Evolutionary conservation across 768 basidiomycete species (phyloP), one percentile per base, ranked within the genome.

Genomic region (Trametes elegans): DNA sequence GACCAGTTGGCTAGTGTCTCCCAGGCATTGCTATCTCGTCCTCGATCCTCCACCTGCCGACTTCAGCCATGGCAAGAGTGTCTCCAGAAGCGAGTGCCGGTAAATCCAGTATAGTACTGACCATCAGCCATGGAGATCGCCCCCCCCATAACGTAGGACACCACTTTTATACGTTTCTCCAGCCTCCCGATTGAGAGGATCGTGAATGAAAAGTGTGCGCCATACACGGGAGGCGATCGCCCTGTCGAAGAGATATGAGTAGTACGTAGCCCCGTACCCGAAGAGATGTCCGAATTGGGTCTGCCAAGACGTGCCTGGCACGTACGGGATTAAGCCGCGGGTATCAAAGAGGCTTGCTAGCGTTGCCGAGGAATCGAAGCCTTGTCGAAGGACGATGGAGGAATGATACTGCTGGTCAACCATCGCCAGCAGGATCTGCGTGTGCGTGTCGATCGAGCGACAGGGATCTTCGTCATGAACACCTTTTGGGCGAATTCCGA

Each of bases 221-320:
- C 92, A 99, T 0, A 98, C 87, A n/a, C 88, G 81, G 6, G 90
- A 90, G 0, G 97, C 96, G 55, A 99, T 97, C 4, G 93, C 93
- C 5, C 95, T 84, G 62, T 98, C 97, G 61, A 99, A 95, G 11
- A 98, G 78, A 67, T 99, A 99, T 3, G 93, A 94, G 64, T 99
- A 99, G 68, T 99, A 99, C 0, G 93, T 97, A 13, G 96, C 94
- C 5, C 96, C 95, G 63, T 99, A 99, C 2, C 95, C 93, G 65
- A 88, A 95, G 5, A 99, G 74, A 68, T 99, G 97, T 0, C 91
- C 90, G 61, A 99, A 99, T 63, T 95, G 93, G 0, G 93, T 93
- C 65, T 98, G 97, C 78, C 93, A 94, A 0, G 91, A 87, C 0
- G 95, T 98, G 0, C 88, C 90, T 0, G 76, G 73, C 0, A 93